Conservation (phyloP, 495 filamentous ascomycete species). For the Neurospora sp. region DNA sequence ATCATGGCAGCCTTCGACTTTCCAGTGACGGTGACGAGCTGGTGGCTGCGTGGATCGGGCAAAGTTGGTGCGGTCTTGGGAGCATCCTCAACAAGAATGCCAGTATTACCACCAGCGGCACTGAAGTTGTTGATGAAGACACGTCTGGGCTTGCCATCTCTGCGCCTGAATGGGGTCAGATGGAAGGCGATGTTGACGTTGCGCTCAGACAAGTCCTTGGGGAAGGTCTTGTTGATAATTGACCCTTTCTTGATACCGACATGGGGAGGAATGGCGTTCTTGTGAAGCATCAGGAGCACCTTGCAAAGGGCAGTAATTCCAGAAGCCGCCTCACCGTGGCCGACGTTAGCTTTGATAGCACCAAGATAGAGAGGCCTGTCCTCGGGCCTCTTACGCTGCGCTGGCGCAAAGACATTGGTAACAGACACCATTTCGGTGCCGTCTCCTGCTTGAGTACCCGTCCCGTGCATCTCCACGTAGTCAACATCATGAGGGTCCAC, state of each 20-base stretch:
- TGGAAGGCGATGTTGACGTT: constrained; percentile 56
- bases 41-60: constrained; percentile 39
- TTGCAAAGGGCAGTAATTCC: constrained; percentile 77
- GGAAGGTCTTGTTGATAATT: constrained; percentile 70
- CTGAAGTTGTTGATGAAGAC: constrained; percentile 65
- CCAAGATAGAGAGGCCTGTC: constrained; percentile 71
- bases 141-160: constrained; percentile 46
- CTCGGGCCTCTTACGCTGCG: constrained; percentile 48
- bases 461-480: constrained; percentile 89
- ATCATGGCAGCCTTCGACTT: constrained; percentile 48
- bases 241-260: constrained; percentile 70
- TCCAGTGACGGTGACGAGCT: constrained; percentile 48
- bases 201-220: constrained; percentile 59
- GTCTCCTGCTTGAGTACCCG: constrained; percentile 76
- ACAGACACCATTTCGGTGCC: constrained; percentile 71
- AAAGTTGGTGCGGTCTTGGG: constrained; percentile 19
- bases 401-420: constrained; percentile 70
- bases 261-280: constrained; percentile 74
- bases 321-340: constrained; percentile 83
- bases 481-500: constrained; percentile 63
- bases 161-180: constrained; percentile 55
- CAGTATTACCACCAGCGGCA: constrained; percentile 59
- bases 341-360: constrained; percentile 79
- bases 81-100: constrained; percentile 50
- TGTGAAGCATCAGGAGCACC: constrained; percentile 77